Percentiles rank a stretch among this genome's conserved stretches.
Evolutionary conservation across 2,329 filamentous ascomycete genomes (phyloP).

Genomic region (Xylaria sp.): DNA sequence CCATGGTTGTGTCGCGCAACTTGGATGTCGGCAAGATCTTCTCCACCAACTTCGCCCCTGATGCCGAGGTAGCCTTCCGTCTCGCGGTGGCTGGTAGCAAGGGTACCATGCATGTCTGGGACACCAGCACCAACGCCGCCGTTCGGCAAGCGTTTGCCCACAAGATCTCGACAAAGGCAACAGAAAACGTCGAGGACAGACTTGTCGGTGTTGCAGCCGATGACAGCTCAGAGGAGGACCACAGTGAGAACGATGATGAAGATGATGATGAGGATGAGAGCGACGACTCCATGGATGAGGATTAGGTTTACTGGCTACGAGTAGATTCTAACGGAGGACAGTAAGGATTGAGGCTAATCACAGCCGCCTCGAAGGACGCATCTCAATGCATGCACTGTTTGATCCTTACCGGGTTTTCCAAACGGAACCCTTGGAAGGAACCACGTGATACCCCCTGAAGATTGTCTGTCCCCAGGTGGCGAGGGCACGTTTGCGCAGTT

Average conservation of each 20-base stretch:
- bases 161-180: constrained; percentile 53
- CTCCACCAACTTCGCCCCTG: constrained; percentile 82
- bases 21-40: constrained; percentile 94
- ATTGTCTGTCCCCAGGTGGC: neutral
- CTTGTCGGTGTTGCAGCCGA: constrained; percentile 68
- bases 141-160: constrained; percentile 79
- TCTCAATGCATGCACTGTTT: constrained; percentile 10
- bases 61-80: constrained; percentile 84
- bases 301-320: constrained; percentile 31
- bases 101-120: constrained; percentile 89
- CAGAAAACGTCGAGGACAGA: constrained; percentile 65
- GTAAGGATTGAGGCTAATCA: constrained; percentile 12
- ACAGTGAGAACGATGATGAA: constrained; percentile 33
- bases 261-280: constrained; percentile 31
- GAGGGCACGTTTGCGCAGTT: neutral
- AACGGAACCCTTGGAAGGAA: constrained; percentile 3
- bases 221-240: constrained; percentile 47
- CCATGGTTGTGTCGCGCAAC: constrained; percentile 86
- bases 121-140: constrained; percentile 85
- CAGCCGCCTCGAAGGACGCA: constrained; percentile 17
- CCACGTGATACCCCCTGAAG: neutral
- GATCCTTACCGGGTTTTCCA: constrained; percentile 5
- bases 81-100: constrained; percentile 92
- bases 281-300: constrained; percentile 54
- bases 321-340: neutral